Base-by-base conservation (phyloP, 176 grass and related monocot genomes). In the Urochloa ruziziensis region DNA sequence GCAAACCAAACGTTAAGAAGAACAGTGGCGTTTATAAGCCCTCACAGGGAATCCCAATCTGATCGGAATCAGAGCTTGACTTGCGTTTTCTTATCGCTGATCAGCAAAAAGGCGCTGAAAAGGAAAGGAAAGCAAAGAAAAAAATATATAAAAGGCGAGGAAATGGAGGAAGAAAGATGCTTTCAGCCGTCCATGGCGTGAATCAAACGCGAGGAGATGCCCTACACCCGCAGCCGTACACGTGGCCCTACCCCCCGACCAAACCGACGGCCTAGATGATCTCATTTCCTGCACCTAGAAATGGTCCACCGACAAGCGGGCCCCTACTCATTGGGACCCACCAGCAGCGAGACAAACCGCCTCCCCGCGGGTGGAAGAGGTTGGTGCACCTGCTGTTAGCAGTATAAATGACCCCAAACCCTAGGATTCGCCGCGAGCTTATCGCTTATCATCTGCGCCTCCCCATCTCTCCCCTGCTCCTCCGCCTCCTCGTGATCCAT, bases 181-280 rank as follows among this genome's bases (percentile, higher is more conserved):
- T 73, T 80, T 68, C 3, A 48, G 75, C 81, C 69, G 83, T 75
- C 82, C 48, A 60, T 67, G 37, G 86, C 90, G 90, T 92, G 65
- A 43, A 69, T 82, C 78, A 79, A 83, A 92, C 90, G 90, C 90
- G 56, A 83, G 39, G 27, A 79, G 57, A 89, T 92, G 73, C 78
- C 48, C 43, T 56, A 17, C 39, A 30, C 30, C 72, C 27, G 3
- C 3, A 4, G 56, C 90, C 77, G 51, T 85, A 86, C 86, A 92
- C 82, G 72, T 67, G 82, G 60, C 33, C 35, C 63, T 1, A 48
- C 44, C 5, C 1, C 4, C 1, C 30, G 64, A n/a, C 74, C 54
- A 25, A 79, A 74, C 18, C 24, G 13, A 86, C 73, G 74, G 49
- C 61, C 40, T n/a, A 62, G 52, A 78, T 82, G 7, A 39, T 18